These are phyloP conservation scores for Epithele typhae DNA, from an alignment of 768 basidiomycete species.

Conservation along the genomic window DNA sequence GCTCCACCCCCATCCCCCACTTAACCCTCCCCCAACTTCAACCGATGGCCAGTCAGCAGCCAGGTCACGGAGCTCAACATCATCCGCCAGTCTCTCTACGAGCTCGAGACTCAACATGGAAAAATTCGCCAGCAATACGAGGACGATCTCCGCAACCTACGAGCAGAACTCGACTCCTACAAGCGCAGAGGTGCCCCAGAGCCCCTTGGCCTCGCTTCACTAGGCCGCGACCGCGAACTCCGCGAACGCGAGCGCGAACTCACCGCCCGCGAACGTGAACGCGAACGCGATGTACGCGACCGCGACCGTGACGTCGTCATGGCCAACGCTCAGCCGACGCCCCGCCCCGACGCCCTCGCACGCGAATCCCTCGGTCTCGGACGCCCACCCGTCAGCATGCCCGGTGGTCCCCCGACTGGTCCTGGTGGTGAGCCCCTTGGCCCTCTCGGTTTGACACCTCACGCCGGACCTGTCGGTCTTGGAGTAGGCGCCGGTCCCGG, in stretches of 20 bases:
- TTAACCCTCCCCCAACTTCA: too few species aligned
- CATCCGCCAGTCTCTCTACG: conserved; percentile 86
- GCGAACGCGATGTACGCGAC: conserved; percentile 28
- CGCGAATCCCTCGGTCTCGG: conserved; percentile 18
- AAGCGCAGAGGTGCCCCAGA: conserved; percentile 36
- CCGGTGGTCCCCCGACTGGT: conserved; percentile 14
- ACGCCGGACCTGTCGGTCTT: conserved; percentile 24
- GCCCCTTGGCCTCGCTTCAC: conserved; percentile 23
- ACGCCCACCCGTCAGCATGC: conserved; percentile 11
- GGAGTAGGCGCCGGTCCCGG: conserved; percentile 25
- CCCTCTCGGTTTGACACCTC: conserved; percentile 16
- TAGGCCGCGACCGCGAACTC: conserved; percentile 25
- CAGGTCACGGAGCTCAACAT: conserved; percentile 90
- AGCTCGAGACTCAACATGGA: conserved; percentile 84
- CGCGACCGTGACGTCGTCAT: conserved; percentile 26
- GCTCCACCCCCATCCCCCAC: not conserved
- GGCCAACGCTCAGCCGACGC: conserved; percentile 13
- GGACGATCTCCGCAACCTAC: conserved; percentile 70
- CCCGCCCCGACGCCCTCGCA: conserved; percentile 18
- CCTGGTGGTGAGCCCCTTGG: conserved; percentile 12
- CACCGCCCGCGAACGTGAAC: conserved; percentile 25
- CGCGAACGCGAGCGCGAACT: conserved; percentile 21
- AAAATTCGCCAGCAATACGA: conserved; percentile 88
- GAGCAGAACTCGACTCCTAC: conserved; percentile 58
- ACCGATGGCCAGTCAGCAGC: conserved; percentile 46